Evolutionary conservation across 257 asterid species (phyloP).

Genomic region (Ehretia macrophylla): DNA sequence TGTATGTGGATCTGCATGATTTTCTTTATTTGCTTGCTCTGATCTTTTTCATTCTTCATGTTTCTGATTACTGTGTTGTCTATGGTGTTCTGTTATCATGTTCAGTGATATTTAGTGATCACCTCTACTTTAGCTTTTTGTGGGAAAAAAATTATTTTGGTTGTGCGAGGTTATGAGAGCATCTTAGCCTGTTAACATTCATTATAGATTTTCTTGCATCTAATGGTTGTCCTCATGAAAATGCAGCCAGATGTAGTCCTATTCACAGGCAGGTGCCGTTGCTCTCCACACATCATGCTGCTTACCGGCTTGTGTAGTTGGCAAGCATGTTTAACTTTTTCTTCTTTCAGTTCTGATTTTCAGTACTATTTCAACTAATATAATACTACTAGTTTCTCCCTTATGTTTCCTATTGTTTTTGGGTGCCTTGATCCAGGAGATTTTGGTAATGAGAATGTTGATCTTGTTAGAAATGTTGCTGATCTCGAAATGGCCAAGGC

Average conservation of each 20-base stretch:
- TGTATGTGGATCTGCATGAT: too few relatives aligned
- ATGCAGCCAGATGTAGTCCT: constrained; percentile 98
- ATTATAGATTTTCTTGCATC: constrained; percentile 20
- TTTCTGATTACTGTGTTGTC: too few relatives aligned
- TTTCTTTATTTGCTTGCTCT: too few relatives aligned
- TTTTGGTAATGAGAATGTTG: constrained; percentile 92
- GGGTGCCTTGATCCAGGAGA: constrained; percentile 62
- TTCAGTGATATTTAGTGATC: too few relatives aligned
- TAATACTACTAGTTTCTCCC: constrained; percentile 12
- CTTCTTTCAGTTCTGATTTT: constrained; percentile 9
- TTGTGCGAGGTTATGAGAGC: too few relatives aligned
- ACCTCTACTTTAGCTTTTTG: too few relatives aligned
- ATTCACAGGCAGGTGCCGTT: constrained; percentile 79
- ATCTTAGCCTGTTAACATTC: constrained; percentile 4
- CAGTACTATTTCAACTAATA: constrained; percentile 8
- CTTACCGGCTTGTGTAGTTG: constrained; percentile 5
- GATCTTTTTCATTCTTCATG: too few relatives aligned
- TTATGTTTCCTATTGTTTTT: constrained; percentile 19
- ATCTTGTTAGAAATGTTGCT: constrained; percentile 69
- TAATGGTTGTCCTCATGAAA: constrained; percentile 23
- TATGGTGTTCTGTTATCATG: too few relatives aligned
- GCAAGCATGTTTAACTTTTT: neutral
- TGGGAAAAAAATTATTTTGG: too few relatives aligned
- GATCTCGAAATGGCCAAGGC: constrained; percentile 65
- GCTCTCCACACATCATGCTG: constrained; percentile 7